phyloP scores from a whole-genome alignment of 805 yeast genomes.

The Starmerella powellii region DNA sequence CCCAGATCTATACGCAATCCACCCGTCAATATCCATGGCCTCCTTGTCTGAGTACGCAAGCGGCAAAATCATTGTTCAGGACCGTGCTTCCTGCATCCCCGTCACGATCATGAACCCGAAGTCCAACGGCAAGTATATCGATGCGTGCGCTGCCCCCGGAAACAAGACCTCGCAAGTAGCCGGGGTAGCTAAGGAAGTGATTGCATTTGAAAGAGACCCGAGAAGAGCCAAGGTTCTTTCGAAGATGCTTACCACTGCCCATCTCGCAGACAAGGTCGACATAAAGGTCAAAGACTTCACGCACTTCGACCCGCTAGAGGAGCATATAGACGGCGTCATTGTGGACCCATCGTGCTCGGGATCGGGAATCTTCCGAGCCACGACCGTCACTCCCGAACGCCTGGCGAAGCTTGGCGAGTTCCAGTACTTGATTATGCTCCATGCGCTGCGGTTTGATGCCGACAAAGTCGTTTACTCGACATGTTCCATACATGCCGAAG shows the following conservation, averaged over 20 bases:
- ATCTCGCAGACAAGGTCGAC: constrained; percentile 39
- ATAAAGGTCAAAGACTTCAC: constrained; percentile 51
- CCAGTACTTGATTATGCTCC: constrained; percentile 78
- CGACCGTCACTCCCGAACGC: constrained; percentile 34
- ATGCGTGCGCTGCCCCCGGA: constrained; percentile 97
- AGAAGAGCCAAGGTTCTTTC: constrained; percentile 56
- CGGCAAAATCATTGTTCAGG: constrained; percentile 84
- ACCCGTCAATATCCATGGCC: constrained; percentile 61
- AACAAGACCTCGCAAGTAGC: constrained; percentile 93
- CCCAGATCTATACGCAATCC: constrained; percentile 69
- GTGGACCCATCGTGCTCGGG: constrained; percentile 98
- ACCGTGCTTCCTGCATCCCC: constrained; percentile 94
- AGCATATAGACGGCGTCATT: constrained; percentile 61
- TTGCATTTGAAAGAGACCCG: constrained; percentile 79
- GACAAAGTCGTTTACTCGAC: constrained; percentile 80
- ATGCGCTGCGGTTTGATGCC: constrained; percentile 66
- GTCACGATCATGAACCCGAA: constrained; percentile 63
- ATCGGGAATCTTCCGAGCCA: constrained; percentile 67
- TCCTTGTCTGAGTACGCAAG: constrained; percentile 52
- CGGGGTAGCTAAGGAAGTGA: constrained; percentile 38
- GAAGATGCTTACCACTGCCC: constrained; percentile 72
- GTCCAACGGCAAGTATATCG: constrained; percentile 43
- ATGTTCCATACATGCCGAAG: constrained; percentile 87
- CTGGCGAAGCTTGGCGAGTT: constrained; percentile 67
- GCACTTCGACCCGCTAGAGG: constrained; percentile 44